Evolutionary conservation across 192 early-diverging fungal genomes (phyloP), one percentile per base, ranked within the genome.

Genomic region (Entomortierella beljakovae): DNA sequence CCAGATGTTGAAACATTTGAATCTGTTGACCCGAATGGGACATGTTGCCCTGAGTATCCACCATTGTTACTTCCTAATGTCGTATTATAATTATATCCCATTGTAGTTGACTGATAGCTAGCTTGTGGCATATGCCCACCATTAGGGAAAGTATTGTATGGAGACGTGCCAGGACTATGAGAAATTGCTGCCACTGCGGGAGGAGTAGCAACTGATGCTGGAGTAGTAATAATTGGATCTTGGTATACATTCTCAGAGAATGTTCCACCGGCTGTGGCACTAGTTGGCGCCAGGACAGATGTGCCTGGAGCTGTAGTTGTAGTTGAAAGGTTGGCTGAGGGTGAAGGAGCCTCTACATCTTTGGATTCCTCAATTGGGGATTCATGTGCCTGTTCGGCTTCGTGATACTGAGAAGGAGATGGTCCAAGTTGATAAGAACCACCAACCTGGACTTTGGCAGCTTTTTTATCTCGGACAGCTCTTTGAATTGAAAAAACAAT

Each of bases 321-420:
- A 15, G 50, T 15, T 20, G 65, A 16, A 43, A 46, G 49, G 34
- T 56, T 53, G 1, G 72, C 31, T 22, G 65, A 49, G 26, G 75
- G 67, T 25, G 75, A 69, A 6, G 61, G 25, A 8, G 52, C 55
- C 35, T 69, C 66, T 20, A 57, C 29, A 53, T 70, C 61, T 50
- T 70, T 79, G 31, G 74, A 60, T 29, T 68, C 66, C 11, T 68
- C 73, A 13, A 37, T 35, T 3, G 65, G 58, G 2, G 33, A 34
- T 13, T 68, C 66, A 11, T 40, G 26, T 16, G 38, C 34, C 38
- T 65, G 34, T 40, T 76, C 64, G 9, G 73, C 73, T 33, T 60
- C 66, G 18, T 67, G 54, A 48, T 79, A 70, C 43, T 65, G 42
- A 1, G 75, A 79, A 15, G 75, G 75, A 6, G 75, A 79, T n/a